Evolutionary conservation across 495 filamentous ascomycete genomes (phyloP).

Genomic region (Penicillium ochrochloron): DNA sequence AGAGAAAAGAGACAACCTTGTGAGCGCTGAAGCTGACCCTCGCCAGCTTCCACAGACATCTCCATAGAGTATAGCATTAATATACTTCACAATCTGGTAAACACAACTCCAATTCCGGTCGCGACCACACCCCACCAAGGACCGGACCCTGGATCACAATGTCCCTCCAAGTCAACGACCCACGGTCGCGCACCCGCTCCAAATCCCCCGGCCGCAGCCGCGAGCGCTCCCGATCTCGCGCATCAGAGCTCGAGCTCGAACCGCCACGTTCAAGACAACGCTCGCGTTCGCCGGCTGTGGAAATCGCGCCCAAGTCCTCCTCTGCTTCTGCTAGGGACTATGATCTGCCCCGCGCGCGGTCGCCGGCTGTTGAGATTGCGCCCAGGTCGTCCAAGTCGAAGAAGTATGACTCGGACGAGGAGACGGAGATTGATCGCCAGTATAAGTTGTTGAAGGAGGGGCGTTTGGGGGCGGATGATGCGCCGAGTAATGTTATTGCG

Average conservation of each 20-base stretch:
- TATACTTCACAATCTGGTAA: conserved; percentile 17
- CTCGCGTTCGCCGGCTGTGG: conserved; percentile 26
- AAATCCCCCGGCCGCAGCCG: conserved; percentile 58
- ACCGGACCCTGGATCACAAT: conserved; percentile 27
- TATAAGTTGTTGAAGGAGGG: conserved; percentile 31
- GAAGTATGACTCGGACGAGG: conserved; percentile 32
- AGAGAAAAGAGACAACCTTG: not conserved
- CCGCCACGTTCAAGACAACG: conserved; percentile 20
- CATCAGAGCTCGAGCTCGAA: conserved; percentile 21
- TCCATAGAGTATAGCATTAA: not conserved
- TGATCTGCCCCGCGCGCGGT: conserved; percentile 28
- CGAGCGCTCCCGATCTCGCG: conserved; percentile 54
- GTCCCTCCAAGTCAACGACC: conserved; percentile 61
- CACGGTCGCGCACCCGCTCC: conserved; percentile 63
- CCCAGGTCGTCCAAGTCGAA: conserved; percentile 24
- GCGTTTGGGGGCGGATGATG: conserved; percentile 16
- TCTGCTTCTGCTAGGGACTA: conserved; percentile 28
- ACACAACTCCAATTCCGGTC: conserved; percentile 27
- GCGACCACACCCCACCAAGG: conserved; percentile 9
- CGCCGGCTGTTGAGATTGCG: conserved; percentile 25
- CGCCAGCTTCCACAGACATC: not conserved
- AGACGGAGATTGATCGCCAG: conserved; percentile 37
- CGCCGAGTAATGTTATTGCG: conserved; percentile 6
- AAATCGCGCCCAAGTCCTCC: conserved; percentile 26
- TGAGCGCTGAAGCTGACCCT: not conserved